A percentile compares a stretch with the other conserved stretches of the same genome.
phyloP scores from a whole-genome alignment of 2,329 filamentous ascomycete genomes.

The Chaetoscypha palmicola region DNA sequence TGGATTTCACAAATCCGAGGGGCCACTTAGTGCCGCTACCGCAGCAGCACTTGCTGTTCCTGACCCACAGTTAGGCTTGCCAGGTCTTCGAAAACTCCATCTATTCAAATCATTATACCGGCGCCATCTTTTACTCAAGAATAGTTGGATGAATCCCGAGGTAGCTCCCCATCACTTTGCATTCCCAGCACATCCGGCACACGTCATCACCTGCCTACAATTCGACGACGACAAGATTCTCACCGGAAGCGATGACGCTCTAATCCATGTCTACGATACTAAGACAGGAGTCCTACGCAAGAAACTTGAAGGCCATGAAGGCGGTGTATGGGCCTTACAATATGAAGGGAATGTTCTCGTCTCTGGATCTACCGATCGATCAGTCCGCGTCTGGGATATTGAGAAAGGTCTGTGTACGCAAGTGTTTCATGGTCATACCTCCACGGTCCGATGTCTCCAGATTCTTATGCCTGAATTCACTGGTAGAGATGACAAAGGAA shows the following conservation, averaged over 20 bases:
- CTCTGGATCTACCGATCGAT: constrained; percentile 91
- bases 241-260: constrained; percentile 93
- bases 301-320: constrained; percentile 87
- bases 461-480: constrained; percentile 83
- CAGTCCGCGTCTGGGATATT: constrained; percentile 99
- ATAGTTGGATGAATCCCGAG: constrained; percentile 84
- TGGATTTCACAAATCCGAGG: constrained; percentile 51
- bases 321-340: constrained; percentile 94
- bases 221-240: constrained; percentile 98
- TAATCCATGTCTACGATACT: constrained; percentile 97
- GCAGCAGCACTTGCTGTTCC: constrained; percentile 78
- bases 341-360: constrained; percentile 94
- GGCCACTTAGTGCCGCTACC: constrained; percentile 78
- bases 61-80: constrained; percentile 71
- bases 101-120: constrained; percentile 96
- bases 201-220: constrained; percentile 95
- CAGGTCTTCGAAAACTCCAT: constrained; percentile 75
- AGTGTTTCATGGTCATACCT: constrained; percentile 95
- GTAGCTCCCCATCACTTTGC: constrained; percentile 86
- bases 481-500: constrained; percentile 63
- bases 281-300: constrained; percentile 81
- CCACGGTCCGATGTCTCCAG: constrained; percentile 90
- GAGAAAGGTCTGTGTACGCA: constrained; percentile 88
- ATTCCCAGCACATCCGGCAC: constrained; percentile 90
- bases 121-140: constrained; percentile 81